Evolutionary conservation across 2,329 filamentous ascomycete species (phyloP), one percentile per base, ranked within the genome.

Genomic region (Xylaria arbuscula): DNA sequence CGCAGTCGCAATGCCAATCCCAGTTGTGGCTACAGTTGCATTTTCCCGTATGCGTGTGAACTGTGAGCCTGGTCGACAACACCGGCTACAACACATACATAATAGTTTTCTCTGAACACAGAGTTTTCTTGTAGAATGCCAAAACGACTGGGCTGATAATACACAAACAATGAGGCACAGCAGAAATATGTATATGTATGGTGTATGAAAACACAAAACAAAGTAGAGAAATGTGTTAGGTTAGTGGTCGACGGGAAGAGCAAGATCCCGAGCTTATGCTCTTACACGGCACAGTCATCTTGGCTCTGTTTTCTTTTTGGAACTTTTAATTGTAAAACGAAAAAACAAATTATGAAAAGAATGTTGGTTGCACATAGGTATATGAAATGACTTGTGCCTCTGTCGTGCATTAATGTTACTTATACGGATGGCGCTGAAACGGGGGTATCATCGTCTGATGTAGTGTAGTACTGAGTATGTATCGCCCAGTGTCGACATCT

Each of bases 281-380:
- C 55, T 64, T 48, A 61, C 50, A 53, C 56, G 61, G 66, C 66
- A 32, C 55, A 57, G 61, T 47, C 13, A 28, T 6, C 28, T 22
- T 47, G n/a, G 2, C 19, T 19, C n/a, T 47, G 10, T 19, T 19
- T 19, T 19, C n/a, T 47, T 19, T 6, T 22, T 5, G 28, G 28
- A 28, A 28, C 28, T 28, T 28, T 28, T 28, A 28, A 28, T 28
- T 28, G 28, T 28, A 28, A 28, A 28, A n/a, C n/a, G n/a, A n/a
- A n/a, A n/a, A n/a, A n/a, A n/a, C n/a, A n/a, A n/a, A n/a, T n/a
- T n/a, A n/a, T n/a, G 28, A 28, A 28, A 5, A 28, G 28, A 28
- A 28, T 28, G 28, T 28, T 28, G 28, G 28, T 28, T 28, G 28
- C 28, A 28, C 28, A 28, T 28, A 28, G 28, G 28, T 28, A 10